Base-by-base conservation (phyloP, 169 alveolate genomes). In the Blepharisma undulans region DNA sequence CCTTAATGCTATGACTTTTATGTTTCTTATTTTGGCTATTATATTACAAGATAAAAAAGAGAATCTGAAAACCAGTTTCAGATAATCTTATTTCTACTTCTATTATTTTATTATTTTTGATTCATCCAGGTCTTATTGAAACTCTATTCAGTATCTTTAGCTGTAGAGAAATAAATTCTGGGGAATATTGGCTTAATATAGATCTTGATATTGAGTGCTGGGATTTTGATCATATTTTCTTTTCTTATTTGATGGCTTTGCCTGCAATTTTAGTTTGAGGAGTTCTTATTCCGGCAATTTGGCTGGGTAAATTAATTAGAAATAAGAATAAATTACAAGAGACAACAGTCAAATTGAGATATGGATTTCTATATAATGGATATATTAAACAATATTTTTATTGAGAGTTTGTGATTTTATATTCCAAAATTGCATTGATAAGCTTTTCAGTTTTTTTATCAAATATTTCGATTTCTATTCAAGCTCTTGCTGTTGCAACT, bases 251-350 rank as follows among this genome's bases (percentile, higher is more conserved):
- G 27, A 72, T 93, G 6, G 94, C 95, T 60, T 25, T 93, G 32
- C 95, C 95, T 4, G 91, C 90, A 4, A 32, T 93, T 3, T 60
- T 90, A 33, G 74, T 93, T 4, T 93, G 95, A 93, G 95, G 91
- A 21, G 4, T 93, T 6, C 94, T 94, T 1, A 91, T 87, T 29
- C 95, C 95, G 10, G 61, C 88, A 25, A 71, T 91, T 36, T 90
- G 91, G 8, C 60, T 87, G 33, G 12, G 36, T 2, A 29, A 77
- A 25, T 22, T 93, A 66, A 22, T 61, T 6, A 76, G 59, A 48
- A 22, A 85, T 12, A 33, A 81, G 27, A 19, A 22, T 25, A 16
- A 25, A 10, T 22, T 80, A 16, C 90, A 91, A 4, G 60, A 32
- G 3, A 12, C 76, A 19, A 61, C 90, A 27, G 61, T 74, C 10